Conservation (phyloP, 441 rosid genomes). For the Populus hybrid region DNA sequence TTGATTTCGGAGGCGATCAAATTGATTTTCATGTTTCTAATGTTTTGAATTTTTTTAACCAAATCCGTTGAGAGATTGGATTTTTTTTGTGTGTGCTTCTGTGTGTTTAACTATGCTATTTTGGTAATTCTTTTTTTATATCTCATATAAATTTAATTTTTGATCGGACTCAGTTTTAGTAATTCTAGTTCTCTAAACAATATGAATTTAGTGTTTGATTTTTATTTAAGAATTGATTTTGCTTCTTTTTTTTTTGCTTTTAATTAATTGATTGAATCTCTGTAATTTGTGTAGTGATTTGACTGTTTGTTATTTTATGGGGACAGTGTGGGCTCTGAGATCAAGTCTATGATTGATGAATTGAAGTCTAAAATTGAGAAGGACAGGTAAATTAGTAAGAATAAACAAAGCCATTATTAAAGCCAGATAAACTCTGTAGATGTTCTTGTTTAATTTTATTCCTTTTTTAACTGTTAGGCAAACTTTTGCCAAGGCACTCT, state of each 20-base stretch:
- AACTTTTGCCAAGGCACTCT: slow-evolving; percentile 58
- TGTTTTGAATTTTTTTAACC: too few species aligned
- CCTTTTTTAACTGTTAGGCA: slow-evolving; percentile 40
- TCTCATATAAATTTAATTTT: too few species aligned
- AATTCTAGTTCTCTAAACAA: background rate
- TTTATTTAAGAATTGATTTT: background rate
- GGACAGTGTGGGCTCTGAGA: slow-evolving; percentile 67
- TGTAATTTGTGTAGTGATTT: background rate
- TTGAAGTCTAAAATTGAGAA: slow-evolving; percentile 67
- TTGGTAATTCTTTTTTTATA: background rate
- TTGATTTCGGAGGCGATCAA: background rate
- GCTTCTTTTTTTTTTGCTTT: background rate
- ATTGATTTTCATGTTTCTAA: background rate
- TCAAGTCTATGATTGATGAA: slow-evolving; percentile 56
- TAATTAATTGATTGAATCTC: background rate
- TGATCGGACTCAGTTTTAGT: background rate
- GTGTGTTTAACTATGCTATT: background rate
- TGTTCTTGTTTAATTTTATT: slow-evolving; percentile 11
- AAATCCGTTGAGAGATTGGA: background rate
- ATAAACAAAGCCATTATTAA: background rate
- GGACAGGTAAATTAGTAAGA: slow-evolving; percentile 49
- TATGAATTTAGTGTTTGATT: background rate
- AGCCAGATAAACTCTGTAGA: background rate
- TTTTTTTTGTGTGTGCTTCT: background rate
- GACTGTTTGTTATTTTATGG: slow-evolving; percentile 12